Evolutionary conservation across 345 rosid species (phyloP).

Genomic region (Erysimum cheiranthoides): DNA sequence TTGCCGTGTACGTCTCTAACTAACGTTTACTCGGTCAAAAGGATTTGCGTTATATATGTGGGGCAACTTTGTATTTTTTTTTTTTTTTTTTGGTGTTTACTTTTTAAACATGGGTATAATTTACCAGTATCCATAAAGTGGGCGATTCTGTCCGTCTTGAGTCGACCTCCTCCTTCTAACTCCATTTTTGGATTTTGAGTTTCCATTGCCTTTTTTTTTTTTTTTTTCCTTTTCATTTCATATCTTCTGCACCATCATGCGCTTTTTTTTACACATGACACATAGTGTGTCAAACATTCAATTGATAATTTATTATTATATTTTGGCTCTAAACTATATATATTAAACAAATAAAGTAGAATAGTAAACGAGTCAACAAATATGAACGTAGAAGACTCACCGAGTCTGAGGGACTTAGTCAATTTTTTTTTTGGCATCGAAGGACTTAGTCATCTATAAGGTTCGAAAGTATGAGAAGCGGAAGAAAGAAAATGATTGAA

Average conservation of each 20-base stretch:
- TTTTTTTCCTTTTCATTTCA: too few relatives aligned
- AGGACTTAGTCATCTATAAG: background rate
- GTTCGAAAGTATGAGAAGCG: background rate
- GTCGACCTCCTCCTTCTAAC: too few relatives aligned
- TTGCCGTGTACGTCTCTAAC: background rate
- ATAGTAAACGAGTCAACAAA: background rate
- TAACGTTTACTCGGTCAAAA: background rate
- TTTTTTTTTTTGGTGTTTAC: background rate
- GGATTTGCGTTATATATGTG: background rate
- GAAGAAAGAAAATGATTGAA: background rate
- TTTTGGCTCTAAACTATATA: too few relatives aligned
- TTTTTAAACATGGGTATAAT: background rate
- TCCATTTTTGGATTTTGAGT: too few relatives aligned
- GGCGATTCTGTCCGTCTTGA: too few relatives aligned
- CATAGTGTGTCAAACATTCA: too few relatives aligned
- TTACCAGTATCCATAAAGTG: background rate
- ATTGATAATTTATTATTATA: too few relatives aligned
- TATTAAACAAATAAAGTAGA: background rate
- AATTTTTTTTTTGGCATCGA: too few relatives aligned
- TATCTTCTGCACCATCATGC: too few relatives aligned
- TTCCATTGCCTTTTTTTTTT: too few relatives aligned
- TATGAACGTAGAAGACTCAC: background rate
- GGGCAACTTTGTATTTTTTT: background rate
- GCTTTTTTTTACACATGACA: too few relatives aligned
- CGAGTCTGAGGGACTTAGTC: background rate